These are phyloP conservation scores for Yamadazyma triangularis DNA, from an alignment of 1,139 yeast genomes.

Conservation along the genomic window DNA sequence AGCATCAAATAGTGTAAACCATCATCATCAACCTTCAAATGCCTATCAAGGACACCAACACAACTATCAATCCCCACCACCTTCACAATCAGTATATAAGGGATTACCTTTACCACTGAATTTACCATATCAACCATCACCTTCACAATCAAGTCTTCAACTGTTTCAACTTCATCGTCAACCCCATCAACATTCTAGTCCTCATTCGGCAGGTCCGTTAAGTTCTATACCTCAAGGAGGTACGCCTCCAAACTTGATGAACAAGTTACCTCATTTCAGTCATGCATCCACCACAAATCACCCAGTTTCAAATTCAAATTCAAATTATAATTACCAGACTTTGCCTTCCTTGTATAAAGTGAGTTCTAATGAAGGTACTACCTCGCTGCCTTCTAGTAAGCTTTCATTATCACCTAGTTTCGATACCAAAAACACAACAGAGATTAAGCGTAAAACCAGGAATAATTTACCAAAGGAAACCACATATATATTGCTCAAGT, in stretches of 20 bases:
- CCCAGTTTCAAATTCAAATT: neutral
- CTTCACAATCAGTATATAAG: neutral
- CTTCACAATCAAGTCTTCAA: neutral
- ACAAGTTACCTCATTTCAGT: neutral
- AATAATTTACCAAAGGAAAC: conserved; percentile 87
- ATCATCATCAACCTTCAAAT: neutral
- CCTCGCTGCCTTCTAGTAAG: neutral
- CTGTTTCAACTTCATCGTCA: neutral
- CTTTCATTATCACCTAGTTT: conserved; percentile 1
- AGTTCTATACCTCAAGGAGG: no score
- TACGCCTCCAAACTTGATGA: neutral
- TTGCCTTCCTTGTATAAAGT: conserved; percentile 1
- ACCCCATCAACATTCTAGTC: no score
- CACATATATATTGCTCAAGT: conserved; percentile 70
- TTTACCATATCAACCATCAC: neutral
- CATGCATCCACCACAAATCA: neutral
- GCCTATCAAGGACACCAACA: conserved; percentile 2
- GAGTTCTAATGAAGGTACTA: neutral
- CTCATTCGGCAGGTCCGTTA: no score
- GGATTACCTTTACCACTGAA: neutral
- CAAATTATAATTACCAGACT: conserved; percentile 5
- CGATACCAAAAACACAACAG: conserved; percentile 1
- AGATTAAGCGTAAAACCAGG: conserved; percentile 46
- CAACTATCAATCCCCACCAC: conserved; percentile 2
- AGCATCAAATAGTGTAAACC: conserved; percentile 2